Evolutionary conservation across 306 rosid species (phyloP).

Genomic region (Prunus mongolica): DNA sequence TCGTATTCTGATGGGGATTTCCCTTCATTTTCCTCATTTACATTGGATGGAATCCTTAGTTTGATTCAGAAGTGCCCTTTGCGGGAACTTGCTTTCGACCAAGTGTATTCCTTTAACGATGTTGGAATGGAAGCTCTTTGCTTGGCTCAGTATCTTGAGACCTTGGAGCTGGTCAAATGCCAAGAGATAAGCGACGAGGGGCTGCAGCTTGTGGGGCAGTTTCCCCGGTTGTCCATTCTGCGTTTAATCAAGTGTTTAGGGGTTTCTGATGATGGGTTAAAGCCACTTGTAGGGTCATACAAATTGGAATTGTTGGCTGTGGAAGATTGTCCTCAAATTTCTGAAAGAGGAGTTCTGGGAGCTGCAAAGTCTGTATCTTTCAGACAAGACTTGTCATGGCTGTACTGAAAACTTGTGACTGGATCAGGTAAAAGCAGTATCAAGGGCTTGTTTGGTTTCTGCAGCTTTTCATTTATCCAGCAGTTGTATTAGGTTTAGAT

Average conservation of each 20-base stretch:
- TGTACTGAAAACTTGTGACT: conserved; percentile 42
- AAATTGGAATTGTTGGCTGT: conserved; percentile 64
- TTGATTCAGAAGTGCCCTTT: conserved; percentile 63
- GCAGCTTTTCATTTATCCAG: conserved; percentile 5
- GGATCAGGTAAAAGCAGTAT: background rate
- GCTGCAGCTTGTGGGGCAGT: conserved; percentile 72
- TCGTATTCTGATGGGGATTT: conserved; percentile 86
- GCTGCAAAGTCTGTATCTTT: conserved; percentile 62
- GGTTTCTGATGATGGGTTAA: conserved; percentile 80
- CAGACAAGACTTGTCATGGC: conserved; percentile 87
- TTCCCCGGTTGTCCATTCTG: conserved; percentile 48
- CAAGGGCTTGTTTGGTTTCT: background rate
- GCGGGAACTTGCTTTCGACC: conserved; percentile 67
- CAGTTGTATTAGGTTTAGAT: background rate
- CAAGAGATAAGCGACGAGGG: conserved; percentile 90
- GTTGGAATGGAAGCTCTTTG: conserved; percentile 86
- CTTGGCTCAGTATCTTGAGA: conserved; percentile 60
- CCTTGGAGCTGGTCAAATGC: conserved; percentile 72
- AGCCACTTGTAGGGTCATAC: conserved; percentile 63
- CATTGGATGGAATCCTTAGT: conserved; percentile 62
- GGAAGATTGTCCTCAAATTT: conserved; percentile 84
- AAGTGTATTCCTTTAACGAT: conserved; percentile 80
- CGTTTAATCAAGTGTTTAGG: conserved; percentile 71
- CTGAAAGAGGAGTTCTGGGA: conserved; percentile 75
- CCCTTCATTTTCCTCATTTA: conserved; percentile 74